Evolutionary conservation across 2,329 filamentous ascomycete species (phyloP), one percentile per base, ranked within the genome.

Genomic region (Rasamsonia emersonii): DNA sequence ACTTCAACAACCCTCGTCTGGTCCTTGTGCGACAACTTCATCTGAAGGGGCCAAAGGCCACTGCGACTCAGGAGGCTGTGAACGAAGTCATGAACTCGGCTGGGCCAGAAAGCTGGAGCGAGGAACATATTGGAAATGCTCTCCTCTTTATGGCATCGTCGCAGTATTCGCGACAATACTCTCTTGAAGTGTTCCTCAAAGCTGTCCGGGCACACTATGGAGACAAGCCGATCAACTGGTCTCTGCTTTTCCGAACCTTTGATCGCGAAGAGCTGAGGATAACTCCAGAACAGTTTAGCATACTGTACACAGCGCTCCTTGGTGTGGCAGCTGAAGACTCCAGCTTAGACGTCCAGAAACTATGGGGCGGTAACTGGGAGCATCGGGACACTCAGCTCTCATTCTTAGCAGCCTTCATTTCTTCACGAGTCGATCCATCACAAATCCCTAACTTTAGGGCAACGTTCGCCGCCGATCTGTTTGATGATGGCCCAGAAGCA

Each of bases 341-440:
- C 10, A 65, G 66, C 16, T 77, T 96, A 46, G 85, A 95, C 52
- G 81, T 98, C 26, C 86, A 95, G 54, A 73, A 71, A 23, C 67
- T 98, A 14, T 96, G 91, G 88, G 88, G 88, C 37, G 88, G 88
- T 5, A 49, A 75, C 40, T 98, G 93, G 89, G 77, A 80, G 40
- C 76, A 93, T 44, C 75, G 82, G 9, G 79, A 93, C 40, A 85
- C 91, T 0, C 89, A 96, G 43, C 66, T 98, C 20, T 93, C 88
- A n/a, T 95, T 96, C 54, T 75, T 96, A 33, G 81, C 82, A 41
- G 86, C 86, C 11, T 95, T 89, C 54, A 71, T 89, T 14, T 83
- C 82, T 3, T 72, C 88, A 35, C 75, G 73, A 9, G 70, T 94
- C 16, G 86, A 96, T 54, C 82, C 85, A 3, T 82, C 79, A 9